Percentiles rank a stretch among this genome's conserved stretches.
phyloP scores from a whole-genome alignment of 805 yeast species.

The Saccharomycopsis sp. region DNA sequence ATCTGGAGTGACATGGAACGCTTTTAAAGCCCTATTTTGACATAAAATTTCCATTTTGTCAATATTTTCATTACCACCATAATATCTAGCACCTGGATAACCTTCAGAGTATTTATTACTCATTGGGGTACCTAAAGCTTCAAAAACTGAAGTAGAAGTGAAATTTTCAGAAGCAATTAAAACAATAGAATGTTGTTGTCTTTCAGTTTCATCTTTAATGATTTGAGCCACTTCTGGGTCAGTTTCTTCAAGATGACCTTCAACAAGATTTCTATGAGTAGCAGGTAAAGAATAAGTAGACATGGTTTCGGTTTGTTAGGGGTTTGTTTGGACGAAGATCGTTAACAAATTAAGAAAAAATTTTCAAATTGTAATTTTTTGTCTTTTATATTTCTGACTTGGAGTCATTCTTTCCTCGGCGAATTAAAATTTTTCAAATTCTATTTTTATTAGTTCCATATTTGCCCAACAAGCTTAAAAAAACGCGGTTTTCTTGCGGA shows the following conservation, averaged over 20 bases:
- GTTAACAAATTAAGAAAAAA: no score
- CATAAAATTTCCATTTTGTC: slow-evolving; percentile 86
- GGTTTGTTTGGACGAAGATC: background rate
- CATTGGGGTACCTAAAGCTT: slow-evolving; percentile 91
- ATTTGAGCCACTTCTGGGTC: slow-evolving; percentile 84
- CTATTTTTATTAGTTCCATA: no score
- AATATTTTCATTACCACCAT: slow-evolving; percentile 94
- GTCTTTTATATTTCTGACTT: no score
- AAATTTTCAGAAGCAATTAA: slow-evolving; percentile 94
- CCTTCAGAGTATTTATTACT: slow-evolving; percentile 98
- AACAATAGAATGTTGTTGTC: slow-evolving; percentile 89
- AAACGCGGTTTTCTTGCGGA: no score
- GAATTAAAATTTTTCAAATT: no score
- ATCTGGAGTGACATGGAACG: slow-evolving; percentile 63
- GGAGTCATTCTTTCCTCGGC: no score
- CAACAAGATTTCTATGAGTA: slow-evolving; percentile 54
- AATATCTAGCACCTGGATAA: slow-evolving; percentile 95
- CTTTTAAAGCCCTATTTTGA: slow-evolving; percentile 82
- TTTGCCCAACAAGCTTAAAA: no score
- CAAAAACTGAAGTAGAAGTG: slow-evolving; percentile 92
- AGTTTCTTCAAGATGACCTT: slow-evolving; percentile 51
- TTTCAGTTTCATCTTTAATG: slow-evolving; percentile 60
- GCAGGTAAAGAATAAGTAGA: slow-evolving; percentile 59
- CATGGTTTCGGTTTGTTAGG: slow-evolving; percentile 5
- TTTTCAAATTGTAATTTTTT: no score